Conservation (phyloP, 106 monocot genomes). For the Dendrobium huoshanense region DNA sequence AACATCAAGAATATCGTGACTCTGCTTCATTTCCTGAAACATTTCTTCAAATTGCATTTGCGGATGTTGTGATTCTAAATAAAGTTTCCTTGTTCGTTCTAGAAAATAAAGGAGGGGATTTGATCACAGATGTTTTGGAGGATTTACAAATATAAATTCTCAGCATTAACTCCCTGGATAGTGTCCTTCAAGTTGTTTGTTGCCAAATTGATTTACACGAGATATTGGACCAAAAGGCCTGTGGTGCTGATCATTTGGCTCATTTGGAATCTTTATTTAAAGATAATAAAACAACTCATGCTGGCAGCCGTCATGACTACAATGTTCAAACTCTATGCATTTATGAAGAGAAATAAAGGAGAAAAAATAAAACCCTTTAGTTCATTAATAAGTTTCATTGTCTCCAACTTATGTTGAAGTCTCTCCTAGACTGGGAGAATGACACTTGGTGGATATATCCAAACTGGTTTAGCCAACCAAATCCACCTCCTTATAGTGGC, state of each 20-base stretch:
- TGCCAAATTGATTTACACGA: slow-evolving; percentile 76
- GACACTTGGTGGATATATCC: no score
- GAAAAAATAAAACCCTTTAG: no score
- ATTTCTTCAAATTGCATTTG: slow-evolving; percentile 95
- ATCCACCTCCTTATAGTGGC: no score
- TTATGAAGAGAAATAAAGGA: slow-evolving; percentile 39
- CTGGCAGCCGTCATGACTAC: slow-evolving; percentile 52
- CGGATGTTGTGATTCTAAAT: slow-evolving; percentile 93
- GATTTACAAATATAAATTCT: slow-evolving; percentile 59
- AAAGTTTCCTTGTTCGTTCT: slow-evolving; percentile 70
- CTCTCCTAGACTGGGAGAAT: no score
- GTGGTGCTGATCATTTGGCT: slow-evolving; percentile 59
- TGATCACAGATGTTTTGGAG: slow-evolving; percentile 13
- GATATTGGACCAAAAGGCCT: slow-evolving; percentile 71
- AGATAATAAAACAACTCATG: slow-evolving; percentile 35
- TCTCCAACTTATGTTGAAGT: no score
- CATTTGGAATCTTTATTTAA: slow-evolving; percentile 63
- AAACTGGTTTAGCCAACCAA: no score
- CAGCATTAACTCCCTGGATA: slow-evolving; percentile 73
- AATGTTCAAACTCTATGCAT: slow-evolving; percentile 74
- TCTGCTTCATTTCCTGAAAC: slow-evolving; percentile 87
- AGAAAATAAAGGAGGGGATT: slow-evolving; percentile 15
- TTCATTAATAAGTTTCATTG: no score
- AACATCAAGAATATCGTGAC: slow-evolving; percentile 48
- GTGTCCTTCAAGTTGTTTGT: slow-evolving; percentile 48